Base-by-base conservation (phyloP, 208 protist species). In the Leishmania guyanensis region DNA sequence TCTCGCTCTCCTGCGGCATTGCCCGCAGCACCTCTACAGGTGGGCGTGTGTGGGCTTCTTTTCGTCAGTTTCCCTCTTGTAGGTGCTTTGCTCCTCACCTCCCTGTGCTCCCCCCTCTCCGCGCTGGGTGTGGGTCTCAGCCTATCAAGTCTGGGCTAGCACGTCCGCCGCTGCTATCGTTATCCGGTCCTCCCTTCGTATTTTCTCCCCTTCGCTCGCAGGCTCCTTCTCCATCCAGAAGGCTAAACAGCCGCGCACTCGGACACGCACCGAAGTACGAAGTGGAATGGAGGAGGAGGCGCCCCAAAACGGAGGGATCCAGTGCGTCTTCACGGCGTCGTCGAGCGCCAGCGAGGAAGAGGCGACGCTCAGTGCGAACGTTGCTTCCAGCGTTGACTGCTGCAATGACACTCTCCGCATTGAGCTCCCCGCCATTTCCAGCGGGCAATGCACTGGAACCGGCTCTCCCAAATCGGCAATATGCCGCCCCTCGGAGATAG, bases 401-500 rank as follows among this genome's bases (percentile, higher is more conserved):
- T 66, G 66, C 36, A 68, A 75, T n/a, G 78, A 53, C 5, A 65
- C 22, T 12, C 84, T 84, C 20, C 85, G 82, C 66, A 88, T 88
- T 22, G 81, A 84, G 50, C 65, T 82, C 10, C 84, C 84, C 17
- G 6, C 20, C 56, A 73, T 26, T 51, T 39, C 58, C 72, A 84
- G 72, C 48, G 39, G 58, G 29, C 77, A 60, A 0, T 76, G 83
- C n/a, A 79, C 82, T 9, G 29, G 39, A 3, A 66, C 33, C 9
- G 33, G 53, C 56, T 64, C 79, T 6, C 82, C 74, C 9, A 73
- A 78, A 48, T 83, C 83, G 1, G 83, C 79, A 26, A 48, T 81
- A 33, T 83, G 70, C 69, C 68, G 43, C 69, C 53, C 39, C n/a
- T 39, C 26, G n/a, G 79, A 80, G 1, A 62, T 10, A 9, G 66